Base-by-base conservation (phyloP, 495 filamentous ascomycete genomes). In the Talaromyces ruber region DNA sequence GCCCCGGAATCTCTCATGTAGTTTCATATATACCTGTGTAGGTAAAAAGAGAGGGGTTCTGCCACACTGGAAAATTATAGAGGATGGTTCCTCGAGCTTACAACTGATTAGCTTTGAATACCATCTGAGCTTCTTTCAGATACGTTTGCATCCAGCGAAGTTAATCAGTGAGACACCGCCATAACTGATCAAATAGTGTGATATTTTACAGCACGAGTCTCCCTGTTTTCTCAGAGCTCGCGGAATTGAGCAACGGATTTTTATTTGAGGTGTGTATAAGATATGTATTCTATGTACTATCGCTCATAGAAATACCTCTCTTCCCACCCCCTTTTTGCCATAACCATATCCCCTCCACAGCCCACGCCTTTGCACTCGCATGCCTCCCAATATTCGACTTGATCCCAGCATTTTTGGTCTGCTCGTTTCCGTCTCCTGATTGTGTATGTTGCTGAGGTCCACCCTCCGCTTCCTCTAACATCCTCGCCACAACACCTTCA, bases 281-380 rank as follows among this genome's bases (percentile, higher is more conserved):
- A 47, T 21, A 21, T 47, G 43, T 47, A 21, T n/a, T n/a, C 43
- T 29, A 25, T 4, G 24, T 9, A 54, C 52, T 54, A 21, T 47
- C n/a, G 21, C 67, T 24, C 71, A 70, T 60, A 78, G 79, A 62
- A 76, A 78, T 63, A 0, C 75, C 76, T 4, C 76, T 69, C 62
- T 80, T 75, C 55, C 76, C 77, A 0, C 91, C 91, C 0, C 91
- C 90, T 75, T 87, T 90, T 76, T 91, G 85, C 83, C 89, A 94
- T 50, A 96, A 69, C 93, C 94, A 97, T 30, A 97, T 76, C 28
- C 93, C 92, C 74, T 98, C 94, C 21, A 86, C 84, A 37, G 94
- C 94, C 82, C 90, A 94, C 2, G 86, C 85, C 65, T 85, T 83
- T 22, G 88, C 86, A 68, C 88, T 86, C 53, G 81, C 72, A 78